These are phyloP conservation scores for Echinochloa phyllopogon DNA, from an alignment of 176 grass and related monocot species.

Conservation along the genomic window DNA sequence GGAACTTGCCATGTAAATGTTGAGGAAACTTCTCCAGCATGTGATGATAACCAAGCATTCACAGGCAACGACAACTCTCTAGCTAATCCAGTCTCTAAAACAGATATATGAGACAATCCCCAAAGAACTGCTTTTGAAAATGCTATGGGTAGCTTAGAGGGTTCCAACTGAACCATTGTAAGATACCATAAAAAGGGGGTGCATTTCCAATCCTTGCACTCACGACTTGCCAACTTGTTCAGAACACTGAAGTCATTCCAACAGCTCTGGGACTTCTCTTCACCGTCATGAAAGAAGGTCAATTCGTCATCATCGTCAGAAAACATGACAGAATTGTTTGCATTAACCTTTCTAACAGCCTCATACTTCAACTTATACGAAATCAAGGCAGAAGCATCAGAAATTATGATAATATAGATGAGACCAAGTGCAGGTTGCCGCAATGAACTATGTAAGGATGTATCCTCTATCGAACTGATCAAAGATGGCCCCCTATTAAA, in stretches of 20 bases:
- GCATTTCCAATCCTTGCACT: conserved; percentile 89
- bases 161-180: conserved; percentile 77
- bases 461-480: conserved; percentile 81
- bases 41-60: conserved; percentile 75
- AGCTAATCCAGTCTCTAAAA: conserved; percentile 59
- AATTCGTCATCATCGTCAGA: conserved; percentile 73
- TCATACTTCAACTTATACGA: conserved; percentile 64
- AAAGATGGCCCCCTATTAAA: conserved; percentile 84
- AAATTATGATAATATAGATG: conserved; percentile 88
- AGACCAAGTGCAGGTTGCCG: conserved; percentile 96
- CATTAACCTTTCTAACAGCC: conserved; percentile 38
- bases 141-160: conserved; percentile 73
- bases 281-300: conserved; percentile 54
- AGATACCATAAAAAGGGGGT: conserved; percentile 87
- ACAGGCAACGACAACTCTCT: conserved; percentile 56
- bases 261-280: conserved; percentile 65
- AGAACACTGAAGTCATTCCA: conserved; percentile 84
- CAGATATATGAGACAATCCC: conserved; percentile 79
- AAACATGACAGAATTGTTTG: conserved; percentile 50
- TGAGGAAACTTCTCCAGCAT: conserved; percentile 73
- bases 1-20: conserved; percentile 89
- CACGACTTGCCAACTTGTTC: conserved; percentile 73
- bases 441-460: conserved; percentile 77
- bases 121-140: conserved; percentile 96
- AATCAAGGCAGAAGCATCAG: conserved; percentile 96